Conservation (phyloP, 495 filamentous ascomycete species). For the Hyaloscypha variabilis region DNA sequence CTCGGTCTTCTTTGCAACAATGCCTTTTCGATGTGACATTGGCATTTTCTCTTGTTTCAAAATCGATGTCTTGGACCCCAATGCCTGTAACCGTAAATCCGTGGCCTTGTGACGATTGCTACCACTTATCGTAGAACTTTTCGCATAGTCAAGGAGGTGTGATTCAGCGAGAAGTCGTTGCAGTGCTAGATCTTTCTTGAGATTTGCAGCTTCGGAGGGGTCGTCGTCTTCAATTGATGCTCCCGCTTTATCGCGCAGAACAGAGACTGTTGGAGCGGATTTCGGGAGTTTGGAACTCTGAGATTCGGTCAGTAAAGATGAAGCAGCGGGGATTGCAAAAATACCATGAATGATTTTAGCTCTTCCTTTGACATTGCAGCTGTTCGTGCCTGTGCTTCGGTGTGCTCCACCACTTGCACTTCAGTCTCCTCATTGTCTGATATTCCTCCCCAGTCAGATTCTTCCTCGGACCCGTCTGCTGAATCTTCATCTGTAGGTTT, state of each 20-base stretch:
- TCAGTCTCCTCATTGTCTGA: slow-evolving; percentile 36
- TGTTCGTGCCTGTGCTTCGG: slow-evolving; percentile 39
- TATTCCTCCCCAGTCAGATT: slow-evolving; percentile 70
- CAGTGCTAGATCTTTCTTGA: slow-evolving; percentile 91
- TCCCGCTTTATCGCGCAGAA: slow-evolving; percentile 29
- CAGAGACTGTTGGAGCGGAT: slow-evolving; percentile 43
- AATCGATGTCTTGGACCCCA: slow-evolving; percentile 78
- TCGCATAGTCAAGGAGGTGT: slow-evolving; percentile 76
- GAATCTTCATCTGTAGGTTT: slow-evolving; percentile 22
- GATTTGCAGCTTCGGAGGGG: slow-evolving; percentile 58
- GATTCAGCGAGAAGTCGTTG: slow-evolving; percentile 90
- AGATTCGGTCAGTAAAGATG: slow-evolving; percentile 25
- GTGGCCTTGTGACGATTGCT: slow-evolving; percentile 73
- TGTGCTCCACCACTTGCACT: slow-evolving; percentile 70
- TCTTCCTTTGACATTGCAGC: slow-evolving; percentile 62
- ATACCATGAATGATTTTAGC: slow-evolving; percentile 78
- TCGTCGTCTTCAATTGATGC: slow-evolving; percentile 40
- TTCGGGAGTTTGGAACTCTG: slow-evolving; percentile 50
- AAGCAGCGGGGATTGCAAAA: background rate
- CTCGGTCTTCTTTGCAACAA: slow-evolving; percentile 60
- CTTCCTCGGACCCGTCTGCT: slow-evolving; percentile 32
- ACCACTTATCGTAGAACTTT: slow-evolving; percentile 63
- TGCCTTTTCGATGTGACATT: slow-evolving; percentile 76
- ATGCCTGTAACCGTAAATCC: slow-evolving; percentile 76
- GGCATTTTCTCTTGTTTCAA: slow-evolving; percentile 83